These are phyloP conservation scores for Xylariaceae sp. DNA, from an alignment of 2,329 filamentous ascomycete species.

Conservation along the genomic window DNA sequence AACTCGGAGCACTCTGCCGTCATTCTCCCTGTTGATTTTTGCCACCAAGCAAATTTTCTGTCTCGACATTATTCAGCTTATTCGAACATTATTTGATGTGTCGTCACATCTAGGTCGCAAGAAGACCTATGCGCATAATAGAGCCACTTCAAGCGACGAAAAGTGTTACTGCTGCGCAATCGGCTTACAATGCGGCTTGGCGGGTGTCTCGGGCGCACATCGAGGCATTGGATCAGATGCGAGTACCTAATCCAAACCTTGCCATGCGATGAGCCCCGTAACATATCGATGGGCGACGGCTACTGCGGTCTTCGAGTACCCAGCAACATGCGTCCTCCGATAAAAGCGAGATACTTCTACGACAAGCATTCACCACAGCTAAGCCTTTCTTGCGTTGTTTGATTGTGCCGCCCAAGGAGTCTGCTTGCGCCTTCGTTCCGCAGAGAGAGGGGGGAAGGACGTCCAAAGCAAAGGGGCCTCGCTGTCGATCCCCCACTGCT, in stretches of 20 bases:
- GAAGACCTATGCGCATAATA: background rate
- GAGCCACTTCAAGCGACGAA: background rate
- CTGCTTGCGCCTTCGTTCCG: background rate
- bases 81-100: background rate
- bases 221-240: too few relatives aligned
- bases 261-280: too few relatives aligned
- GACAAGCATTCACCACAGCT: too few relatives aligned
- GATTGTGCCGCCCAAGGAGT: background rate
- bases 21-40: background rate
- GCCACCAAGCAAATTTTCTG: background rate
- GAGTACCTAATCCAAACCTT: too few relatives aligned
- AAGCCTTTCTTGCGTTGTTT: too few relatives aligned
- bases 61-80: background rate
- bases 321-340: too few relatives aligned
- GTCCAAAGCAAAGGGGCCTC: conserved; percentile 6
- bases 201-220: too few relatives aligned
- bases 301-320: too few relatives aligned
- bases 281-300: too few relatives aligned
- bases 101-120: background rate
- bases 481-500: conserved; percentile 7
- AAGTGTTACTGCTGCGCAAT: background rate
- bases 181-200: background rate
- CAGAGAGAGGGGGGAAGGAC: background rate
- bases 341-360: too few relatives aligned
- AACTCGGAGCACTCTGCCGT: background rate